Evolutionary conservation across 2,329 filamentous ascomycete genomes (phyloP), one percentile per base, ranked within the genome.

Genomic region (Plectosphaerella cucumerina): DNA sequence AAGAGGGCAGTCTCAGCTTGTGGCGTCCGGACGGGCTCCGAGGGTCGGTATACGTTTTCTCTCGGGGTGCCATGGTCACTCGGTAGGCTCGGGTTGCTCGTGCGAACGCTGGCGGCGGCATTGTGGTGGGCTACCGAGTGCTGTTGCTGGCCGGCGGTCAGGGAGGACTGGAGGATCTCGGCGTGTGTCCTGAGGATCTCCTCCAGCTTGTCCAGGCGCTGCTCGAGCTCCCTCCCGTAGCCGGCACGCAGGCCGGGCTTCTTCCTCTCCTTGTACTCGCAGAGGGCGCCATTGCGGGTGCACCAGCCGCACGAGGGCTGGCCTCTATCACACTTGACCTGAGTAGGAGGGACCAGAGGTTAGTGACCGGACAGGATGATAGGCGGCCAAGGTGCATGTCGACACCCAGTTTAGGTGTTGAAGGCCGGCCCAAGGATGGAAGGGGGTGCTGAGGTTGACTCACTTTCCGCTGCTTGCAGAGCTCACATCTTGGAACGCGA

Each of bases 381-480:
- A 44, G 33, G 15, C n/a, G n/a, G n/a, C n/a, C n/a, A n/a, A n/a
- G n/a, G n/a, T n/a, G n/a, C n/a, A n/a, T n/a, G n/a, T n/a, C n/a
- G n/a, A n/a, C n/a, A n/a, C n/a, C n/a, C n/a, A n/a, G n/a, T n/a
- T n/a, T n/a, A n/a, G 34, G 42, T 23, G n/a, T 35, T 49, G 44
- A 42, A 31, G 12, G 43, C 37, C 26, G 42, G 44, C 39, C 33
- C 14, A 12, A 39, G 15, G 26, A 17, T n/a, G 12, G 61, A 26
- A 5, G 23, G 23, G 23, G 23, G n/a, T n/a, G n/a, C n/a, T 26
- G 23, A 5, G 23, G 5, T 26, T 26, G 10, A 26, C 66, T 50
- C 70, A 90, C 87, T 76, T 92, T 93, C 72, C 89, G 76, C 67
- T 88, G 84, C 69, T 92, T 91, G 73, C 88, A 90, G 48, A 88